Evolutionary conservation across 2,329 filamentous ascomycete species (phyloP).

Genomic region (Fusarium sp.): DNA sequence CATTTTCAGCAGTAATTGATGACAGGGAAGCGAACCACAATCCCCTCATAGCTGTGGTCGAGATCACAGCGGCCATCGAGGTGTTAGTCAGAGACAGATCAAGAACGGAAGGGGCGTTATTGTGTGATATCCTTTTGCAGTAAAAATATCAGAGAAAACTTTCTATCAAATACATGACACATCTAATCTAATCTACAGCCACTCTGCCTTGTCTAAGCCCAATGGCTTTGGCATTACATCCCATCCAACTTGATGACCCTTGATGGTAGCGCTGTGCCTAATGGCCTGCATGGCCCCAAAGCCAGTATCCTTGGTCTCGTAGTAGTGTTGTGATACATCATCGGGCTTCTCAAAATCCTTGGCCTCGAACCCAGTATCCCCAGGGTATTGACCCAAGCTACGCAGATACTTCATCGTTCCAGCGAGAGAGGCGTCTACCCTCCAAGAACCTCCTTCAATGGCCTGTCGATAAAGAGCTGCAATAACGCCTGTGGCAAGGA

Average conservation of each 20-base stretch:
- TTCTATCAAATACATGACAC: background rate
- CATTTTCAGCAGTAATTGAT: background rate
- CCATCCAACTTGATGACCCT: slow-evolving; percentile 61
- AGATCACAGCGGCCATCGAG: too few relatives aligned
- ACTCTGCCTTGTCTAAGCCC: slow-evolving; percentile 59
- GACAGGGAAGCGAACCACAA: background rate
- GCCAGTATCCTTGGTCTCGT: slow-evolving; percentile 57
- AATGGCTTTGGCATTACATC: slow-evolving; percentile 63
- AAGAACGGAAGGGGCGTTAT: too few relatives aligned
- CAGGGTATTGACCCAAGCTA: slow-evolving; percentile 64
- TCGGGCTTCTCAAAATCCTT: slow-evolving; percentile 45
- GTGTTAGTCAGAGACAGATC: background rate
- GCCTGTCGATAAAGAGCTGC: slow-evolving; percentile 63
- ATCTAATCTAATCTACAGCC: slow-evolving; percentile 35
- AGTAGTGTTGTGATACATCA: slow-evolving; percentile 49
- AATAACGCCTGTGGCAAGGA: slow-evolving; percentile 64
- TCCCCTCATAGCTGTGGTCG: background rate
- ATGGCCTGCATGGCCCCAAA: slow-evolving; percentile 62
- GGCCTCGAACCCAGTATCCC: slow-evolving; percentile 55
- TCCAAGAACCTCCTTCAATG: slow-evolving; percentile 58
- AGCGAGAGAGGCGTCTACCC: slow-evolving; percentile 67
- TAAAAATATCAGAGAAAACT: background rate
- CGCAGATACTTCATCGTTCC: slow-evolving; percentile 67
- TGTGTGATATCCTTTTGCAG: background rate
- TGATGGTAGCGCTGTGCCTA: slow-evolving; percentile 60